Evolutionary conservation across 441 rosid genomes (phyloP), one percentile per base, ranked within the genome.

Genomic region (Jatropha multifida): DNA sequence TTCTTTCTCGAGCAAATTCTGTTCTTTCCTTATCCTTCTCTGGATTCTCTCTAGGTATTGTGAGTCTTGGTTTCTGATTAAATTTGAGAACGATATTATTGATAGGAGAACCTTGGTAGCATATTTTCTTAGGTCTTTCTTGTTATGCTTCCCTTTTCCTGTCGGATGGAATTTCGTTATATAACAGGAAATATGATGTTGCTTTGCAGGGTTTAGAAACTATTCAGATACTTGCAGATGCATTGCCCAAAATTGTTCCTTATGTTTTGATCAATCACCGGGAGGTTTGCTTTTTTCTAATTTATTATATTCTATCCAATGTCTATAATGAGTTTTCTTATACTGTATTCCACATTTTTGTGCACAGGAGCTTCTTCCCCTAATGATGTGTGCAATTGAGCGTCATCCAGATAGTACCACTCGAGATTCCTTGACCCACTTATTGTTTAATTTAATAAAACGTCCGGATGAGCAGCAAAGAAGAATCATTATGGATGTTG

Each of bases 321-420:
- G 18, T 27, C 62, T 68, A 17, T 13, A 32, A 6, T 52, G 37
- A 63, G 42, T 40, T 74, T 48, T 49, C 15, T 68, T n/a, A 65
- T 38, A n/a, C 37, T 13, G 9, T 17, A 13, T 60, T 78, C 76
- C 77, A 46, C 74, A 69, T 66, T 75, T 65, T 84, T 69, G 52
- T 27, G 68, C 20, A 49, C 86, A 96, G 99, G 98, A 92, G 86
- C 97, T 96, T 79, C 99, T 96, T 69, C 97, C 99, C n/a, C 83
- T 96, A 80, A 96, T 96, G 86, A 96, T 93, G 99, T 96, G 99
- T 85, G 98, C 97, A 64, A 96, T 96, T 67, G 98, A 95, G 86
- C 90, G 97, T 76, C 99, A 96, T 85, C 98, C 99, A 72, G 94
- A 85, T 81, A 79, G 90, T 76, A 78, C 72, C 71, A 88, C 90